phyloP scores from a whole-genome alignment of 495 filamentous ascomycete species.

The Penicillium manginii region DNA sequence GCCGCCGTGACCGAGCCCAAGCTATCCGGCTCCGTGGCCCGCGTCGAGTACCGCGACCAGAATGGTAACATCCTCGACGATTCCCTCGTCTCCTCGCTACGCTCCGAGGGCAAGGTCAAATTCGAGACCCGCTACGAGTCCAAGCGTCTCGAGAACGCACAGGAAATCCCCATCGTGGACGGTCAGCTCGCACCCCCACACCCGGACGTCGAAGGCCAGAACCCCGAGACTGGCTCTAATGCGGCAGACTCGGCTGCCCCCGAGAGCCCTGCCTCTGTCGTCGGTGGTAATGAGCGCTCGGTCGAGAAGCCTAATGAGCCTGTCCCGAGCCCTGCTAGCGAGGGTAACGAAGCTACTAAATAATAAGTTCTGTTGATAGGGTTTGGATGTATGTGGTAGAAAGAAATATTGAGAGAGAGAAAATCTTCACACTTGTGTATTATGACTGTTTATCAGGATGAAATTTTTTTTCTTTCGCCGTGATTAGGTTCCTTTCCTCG shows the following conservation, averaged over 20 bases:
- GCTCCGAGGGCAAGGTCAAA: constrained; percentile 79
- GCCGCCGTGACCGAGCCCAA: constrained; percentile 57
- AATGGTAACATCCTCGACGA: constrained; percentile 86
- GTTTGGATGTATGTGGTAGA: background rate
- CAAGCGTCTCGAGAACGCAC: constrained; percentile 54
- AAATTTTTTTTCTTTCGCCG: constrained; percentile 24
- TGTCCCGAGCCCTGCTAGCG: constrained; percentile 73
- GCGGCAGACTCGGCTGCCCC: constrained; percentile 42
- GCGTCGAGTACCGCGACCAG: constrained; percentile 93
- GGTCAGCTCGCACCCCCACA: constrained; percentile 74
- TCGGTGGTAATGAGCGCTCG: constrained; percentile 63
- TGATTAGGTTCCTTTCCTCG: constrained; percentile 15
- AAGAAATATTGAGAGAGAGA: background rate
- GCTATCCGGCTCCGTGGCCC: constrained; percentile 72
- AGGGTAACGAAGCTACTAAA: constrained; percentile 69
- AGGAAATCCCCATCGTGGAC: constrained; percentile 67
- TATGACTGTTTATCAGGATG: constrained; percentile 26
- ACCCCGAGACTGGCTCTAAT: constrained; percentile 62
- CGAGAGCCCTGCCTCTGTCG: constrained; percentile 50
- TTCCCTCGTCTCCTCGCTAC: constrained; percentile 78
- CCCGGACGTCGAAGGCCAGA: constrained; percentile 76
- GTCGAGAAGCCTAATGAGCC: constrained; percentile 57
- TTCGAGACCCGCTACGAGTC: constrained; percentile 96
- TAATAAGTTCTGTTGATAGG: constrained; percentile 16
- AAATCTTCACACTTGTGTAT: constrained; percentile 27